Base-by-base conservation (phyloP, 768 basidiomycete genomes). In the Leccinum boreale region DNA sequence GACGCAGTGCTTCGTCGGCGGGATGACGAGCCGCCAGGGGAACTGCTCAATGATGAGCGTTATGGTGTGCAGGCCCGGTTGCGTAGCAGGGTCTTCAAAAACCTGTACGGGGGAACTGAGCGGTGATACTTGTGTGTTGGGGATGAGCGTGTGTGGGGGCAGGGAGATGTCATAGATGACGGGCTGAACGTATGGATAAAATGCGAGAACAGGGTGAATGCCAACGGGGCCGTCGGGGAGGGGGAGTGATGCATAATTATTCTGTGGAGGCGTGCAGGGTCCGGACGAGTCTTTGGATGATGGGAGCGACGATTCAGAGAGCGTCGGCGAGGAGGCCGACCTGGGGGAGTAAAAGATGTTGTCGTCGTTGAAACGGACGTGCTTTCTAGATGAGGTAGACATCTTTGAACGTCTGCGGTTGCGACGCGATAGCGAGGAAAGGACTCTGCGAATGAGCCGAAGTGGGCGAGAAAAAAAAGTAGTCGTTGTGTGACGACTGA, bases 11-110 rank as follows among this genome's bases (percentile, higher is more conserved):
- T 62, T 67, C 4, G 64, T 44, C 0, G 67, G 66, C 7, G 65
- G 56, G 59, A 82, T 70, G 45, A 62, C 56, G 55, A 74, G 61
- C 42, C 60, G 65, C 73, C 75, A 75, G 19, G 76, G 73, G 47
- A 77, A 63, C 2, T 60, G 53, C n/a, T 67, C 58, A 28, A 69
- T 67, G 63, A 68, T 14, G 52, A 77, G 65, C 17, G 66, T 66
- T 48, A 77, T 63, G 31, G 63, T 65, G 44, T 62, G 64, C 55
- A 71, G 58, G 46, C 63, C 56, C 12, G 67, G 76, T 51, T 62
- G 66, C 10, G 73, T 75, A 0, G 73, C 75, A 8, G 74, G 60
- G 44, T 71, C 67, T 0, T 67, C 60, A 39, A 73, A 67, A 2
- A 62, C 58, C 17, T 48, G 36, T 1, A 65, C 45, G 4, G 71